A percentile compares a stretch with the other conserved stretches of the same genome.
Evolutionary conservation across 352 stramenopile genomes (phyloP).

Genomic region (Thalassiosira ordinaria): DNA sequence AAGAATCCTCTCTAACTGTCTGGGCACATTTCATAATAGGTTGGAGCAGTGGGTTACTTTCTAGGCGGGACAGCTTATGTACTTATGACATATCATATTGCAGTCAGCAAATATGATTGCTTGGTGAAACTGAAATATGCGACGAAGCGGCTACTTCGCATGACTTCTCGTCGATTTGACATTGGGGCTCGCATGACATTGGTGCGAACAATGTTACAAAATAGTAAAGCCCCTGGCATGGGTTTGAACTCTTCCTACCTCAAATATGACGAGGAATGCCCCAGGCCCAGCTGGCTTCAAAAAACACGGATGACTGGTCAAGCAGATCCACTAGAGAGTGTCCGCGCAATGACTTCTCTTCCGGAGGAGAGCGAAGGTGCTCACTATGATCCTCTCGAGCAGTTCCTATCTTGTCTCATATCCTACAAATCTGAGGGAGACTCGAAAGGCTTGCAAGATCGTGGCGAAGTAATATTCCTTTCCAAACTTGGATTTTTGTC

Average conservation of each 20-base stretch:
- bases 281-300: too few relatives aligned
- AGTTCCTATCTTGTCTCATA: background rate
- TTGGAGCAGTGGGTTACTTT: background rate
- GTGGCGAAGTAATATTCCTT: background rate
- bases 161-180: background rate
- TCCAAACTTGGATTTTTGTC: background rate
- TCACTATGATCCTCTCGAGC: background rate
- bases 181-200: background rate
- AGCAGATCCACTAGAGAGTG: too few relatives aligned
- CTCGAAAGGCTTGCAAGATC: background rate
- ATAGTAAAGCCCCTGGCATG: too few relatives aligned
- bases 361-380: too few relatives aligned
- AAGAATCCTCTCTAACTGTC: too few relatives aligned
- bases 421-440: background rate
- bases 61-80: background rate
- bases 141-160: background rate
- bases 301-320: too few relatives aligned
- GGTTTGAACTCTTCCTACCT: too few relatives aligned
- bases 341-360: too few relatives aligned
- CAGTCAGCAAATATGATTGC: background rate
- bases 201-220: background rate
- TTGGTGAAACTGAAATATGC: background rate
- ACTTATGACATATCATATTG: background rate
- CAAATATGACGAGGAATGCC: too few relatives aligned
- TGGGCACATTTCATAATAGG: too few relatives aligned